Evolutionary conservation across 176 grass and related monocot species (phyloP).

Genomic region (Carex littledalei): DNA sequence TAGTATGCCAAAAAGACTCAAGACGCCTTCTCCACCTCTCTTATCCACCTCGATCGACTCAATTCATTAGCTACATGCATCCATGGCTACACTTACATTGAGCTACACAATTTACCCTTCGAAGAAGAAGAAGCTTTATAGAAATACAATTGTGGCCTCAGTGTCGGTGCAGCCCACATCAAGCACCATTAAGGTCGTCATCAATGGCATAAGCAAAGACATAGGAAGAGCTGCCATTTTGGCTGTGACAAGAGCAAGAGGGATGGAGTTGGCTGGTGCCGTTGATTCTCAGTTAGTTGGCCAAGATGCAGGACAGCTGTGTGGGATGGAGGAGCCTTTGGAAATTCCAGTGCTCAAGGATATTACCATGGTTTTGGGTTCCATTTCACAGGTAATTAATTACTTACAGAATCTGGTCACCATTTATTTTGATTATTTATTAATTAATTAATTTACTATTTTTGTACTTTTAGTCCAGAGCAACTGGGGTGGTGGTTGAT

Average conservation of each 20-base stretch:
- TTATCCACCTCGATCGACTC: not conserved
- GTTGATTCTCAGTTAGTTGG: constrained; percentile 52
- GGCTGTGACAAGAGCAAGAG: constrained; percentile 64
- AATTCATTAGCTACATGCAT: not conserved
- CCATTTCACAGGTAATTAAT: constrained; percentile 46
- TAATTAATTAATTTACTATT: not conserved
- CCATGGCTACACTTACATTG: constrained; percentile 26
- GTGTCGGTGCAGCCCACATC: constrained; percentile 43
- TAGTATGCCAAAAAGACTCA: not conserved
- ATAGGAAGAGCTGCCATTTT: constrained; percentile 53
- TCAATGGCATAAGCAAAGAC: constrained; percentile 61
- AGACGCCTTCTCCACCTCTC: not conserved
- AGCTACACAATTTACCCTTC: constrained; percentile 20
- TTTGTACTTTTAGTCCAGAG: constrained; percentile 42
- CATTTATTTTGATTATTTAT: not conserved
- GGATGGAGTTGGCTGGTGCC: constrained; percentile 71
- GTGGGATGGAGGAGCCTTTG: constrained; percentile 77
- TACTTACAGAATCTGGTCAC: not conserved
- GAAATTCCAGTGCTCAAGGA: constrained; percentile 88
- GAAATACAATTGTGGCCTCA: constrained; percentile 22
- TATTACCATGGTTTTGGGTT: constrained; percentile 86
- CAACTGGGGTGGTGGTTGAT: constrained; percentile 72
- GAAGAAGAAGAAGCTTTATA: not conserved
- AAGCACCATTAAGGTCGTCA: constrained; percentile 78
- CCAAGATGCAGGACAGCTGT: constrained; percentile 71